A percentile compares a stretch with the other conserved stretches of the same genome.
phyloP scores from a whole-genome alignment of 1,139 yeast genomes.

The Protomyces lactucae-debilis region DNA sequence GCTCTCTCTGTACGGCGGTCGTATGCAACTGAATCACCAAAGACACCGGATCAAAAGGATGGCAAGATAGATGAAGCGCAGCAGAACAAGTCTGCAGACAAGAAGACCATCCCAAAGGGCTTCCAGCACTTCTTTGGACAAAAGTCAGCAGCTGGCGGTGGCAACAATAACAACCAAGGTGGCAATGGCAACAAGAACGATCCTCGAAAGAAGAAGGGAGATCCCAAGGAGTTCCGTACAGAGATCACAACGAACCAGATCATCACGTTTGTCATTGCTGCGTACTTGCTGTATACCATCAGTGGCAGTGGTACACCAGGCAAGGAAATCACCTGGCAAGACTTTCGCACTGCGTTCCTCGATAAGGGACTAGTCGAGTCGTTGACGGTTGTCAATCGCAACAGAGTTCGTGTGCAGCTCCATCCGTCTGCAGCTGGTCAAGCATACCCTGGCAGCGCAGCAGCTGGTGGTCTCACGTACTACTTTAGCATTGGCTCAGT shows the following conservation, averaged over 20 bases:
- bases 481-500: slow-evolving; percentile 85
- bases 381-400: slow-evolving; percentile 69
- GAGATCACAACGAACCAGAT: slow-evolving; percentile 25
- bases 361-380: slow-evolving; percentile 78
- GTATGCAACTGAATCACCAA: slow-evolving; percentile 24
- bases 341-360: slow-evolving; percentile 74
- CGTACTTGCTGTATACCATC: slow-evolving; percentile 24
- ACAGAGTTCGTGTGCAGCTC: slow-evolving; percentile 72
- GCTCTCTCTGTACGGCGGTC: neutral
- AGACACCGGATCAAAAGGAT: slow-evolving; percentile 25
- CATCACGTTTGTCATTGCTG: slow-evolving; percentile 16
- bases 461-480: slow-evolving; percentile 37
- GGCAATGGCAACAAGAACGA: slow-evolving; percentile 2
- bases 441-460: slow-evolving; percentile 34
- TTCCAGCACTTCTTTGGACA: slow-evolving; percentile 27
- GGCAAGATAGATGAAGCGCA: slow-evolving; percentile 8
- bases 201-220: slow-evolving; percentile 23
- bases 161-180: neutral
- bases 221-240: slow-evolving; percentile 12
- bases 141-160: slow-evolving; percentile 7
- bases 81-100: neutral
- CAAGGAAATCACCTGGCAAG: slow-evolving; percentile 71
- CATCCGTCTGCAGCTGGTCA: slow-evolving; percentile 49
- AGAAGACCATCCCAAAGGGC: slow-evolving; percentile 25
- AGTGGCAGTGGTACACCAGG: slow-evolving; percentile 33